A percentile compares a stretch with the other conserved stretches of the same genome.
Conservation (phyloP, 2,329 filamentous ascomycete genomes). For the Endothia cerciana region DNA sequence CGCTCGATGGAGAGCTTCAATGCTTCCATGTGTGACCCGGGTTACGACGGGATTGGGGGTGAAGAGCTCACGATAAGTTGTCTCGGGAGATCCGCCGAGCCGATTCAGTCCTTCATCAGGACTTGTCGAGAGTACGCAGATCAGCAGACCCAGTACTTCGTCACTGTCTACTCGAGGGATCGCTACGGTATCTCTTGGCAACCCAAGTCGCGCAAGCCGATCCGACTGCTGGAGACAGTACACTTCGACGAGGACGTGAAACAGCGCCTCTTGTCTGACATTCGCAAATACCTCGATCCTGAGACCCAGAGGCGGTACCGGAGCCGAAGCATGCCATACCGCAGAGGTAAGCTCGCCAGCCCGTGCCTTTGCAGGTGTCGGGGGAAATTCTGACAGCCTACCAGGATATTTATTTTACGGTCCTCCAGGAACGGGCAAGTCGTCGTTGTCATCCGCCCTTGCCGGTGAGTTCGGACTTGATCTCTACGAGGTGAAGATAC, state of each 20-base stretch:
- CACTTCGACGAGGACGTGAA: constrained; percentile 53
- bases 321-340: constrained; percentile 67
- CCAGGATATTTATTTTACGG: constrained; percentile 67
- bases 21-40: constrained; percentile 43
- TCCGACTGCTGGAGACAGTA: constrained; percentile 54
- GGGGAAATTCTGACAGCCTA: not conserved
- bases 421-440: constrained; percentile 65
- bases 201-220: constrained; percentile 52
- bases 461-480: constrained; percentile 55
- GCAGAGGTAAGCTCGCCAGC: constrained; percentile 48
- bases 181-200: constrained; percentile 53
- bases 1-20: constrained; percentile 46
- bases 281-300: constrained; percentile 56
- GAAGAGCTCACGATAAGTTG: constrained; percentile 54
- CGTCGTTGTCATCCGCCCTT: constrained; percentile 56
- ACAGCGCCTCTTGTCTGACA: constrained; percentile 51
- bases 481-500: constrained; percentile 53
- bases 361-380: too few relatives aligned
- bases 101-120: constrained; percentile 51
- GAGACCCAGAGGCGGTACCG: constrained; percentile 62
- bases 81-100: constrained; percentile 54
- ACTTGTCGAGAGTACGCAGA: constrained; percentile 53
- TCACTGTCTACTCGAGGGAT: constrained; percentile 52
- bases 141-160: constrained; percentile 52
- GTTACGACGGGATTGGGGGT: constrained; percentile 50